Base-by-base conservation (phyloP, 192 early-diverging fungal genomes). In the Mortierella hygrophila region DNA sequence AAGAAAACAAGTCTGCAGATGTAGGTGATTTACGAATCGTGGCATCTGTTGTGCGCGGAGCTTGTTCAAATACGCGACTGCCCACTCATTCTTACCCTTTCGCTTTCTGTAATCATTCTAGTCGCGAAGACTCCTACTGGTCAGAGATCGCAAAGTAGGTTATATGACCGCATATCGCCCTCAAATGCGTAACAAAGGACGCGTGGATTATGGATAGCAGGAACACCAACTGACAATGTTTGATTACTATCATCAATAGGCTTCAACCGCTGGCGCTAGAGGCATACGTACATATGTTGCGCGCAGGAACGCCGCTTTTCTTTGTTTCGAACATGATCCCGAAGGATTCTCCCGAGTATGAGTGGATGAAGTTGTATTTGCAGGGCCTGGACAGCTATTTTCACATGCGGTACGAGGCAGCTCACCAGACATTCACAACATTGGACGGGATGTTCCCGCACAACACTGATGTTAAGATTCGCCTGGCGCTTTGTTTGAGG, bases 291-390 rank as follows among this genome's bases (percentile, higher is more conserved):
- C 76, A 79, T 8, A n/a, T 78, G 29, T 29, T 83, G 4, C 55
- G 72, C 6, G 72, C 55, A 26, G 35, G 74, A 70, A 46, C 44
- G 20, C 72, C 76, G 0, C 52, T 83, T 21, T 47, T 63, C n/a
- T 57, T 75, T n/a, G 57, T 83, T 2, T 44, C 78, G 20, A 83
- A 79, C 68, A 78, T 73, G 71, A 70, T 83, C 47, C 82, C 82
- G 3, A 57, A 77, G 6, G 73, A 57, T 13, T 75, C 49, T 44
- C 21, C 26, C 0, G 82, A 83, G 23, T 75, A 78, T 13, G 57
- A 32, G 5, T 83, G 82, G 82, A 83, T 83, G 82, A 79, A 21
- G 37, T n/a, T 37, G 16, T 83, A 83, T 68, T 46, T 83, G 32
- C 60, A 78, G 15, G 82, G 77, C 18, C 40, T 77, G 60, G 82